A percentile compares a stretch with the other conserved stretches of the same genome.
phyloP scores from a whole-genome alignment of 192 early-diverging fungal genomes.

The Coemansia sp. region DNA sequence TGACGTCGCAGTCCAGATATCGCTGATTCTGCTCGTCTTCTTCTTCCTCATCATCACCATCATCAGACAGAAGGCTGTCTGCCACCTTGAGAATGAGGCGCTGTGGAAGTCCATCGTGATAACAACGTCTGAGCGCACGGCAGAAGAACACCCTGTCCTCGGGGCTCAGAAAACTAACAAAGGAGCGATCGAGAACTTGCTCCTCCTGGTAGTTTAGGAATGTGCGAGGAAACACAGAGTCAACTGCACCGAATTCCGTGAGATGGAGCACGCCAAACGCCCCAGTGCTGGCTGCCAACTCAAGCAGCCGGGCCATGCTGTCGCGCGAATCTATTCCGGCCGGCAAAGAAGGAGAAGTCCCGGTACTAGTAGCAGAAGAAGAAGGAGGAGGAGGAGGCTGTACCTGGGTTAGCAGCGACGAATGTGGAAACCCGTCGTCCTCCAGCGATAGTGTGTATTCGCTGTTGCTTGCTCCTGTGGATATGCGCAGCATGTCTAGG shows the following conservation, averaged over 20 bases:
- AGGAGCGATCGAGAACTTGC: slow-evolving; percentile 44
- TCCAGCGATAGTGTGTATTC: slow-evolving; percentile 45
- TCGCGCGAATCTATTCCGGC: slow-evolving; percentile 17
- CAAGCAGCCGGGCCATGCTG: slow-evolving; percentile 25
- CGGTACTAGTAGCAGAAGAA: background rate
- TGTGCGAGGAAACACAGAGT: slow-evolving; percentile 47
- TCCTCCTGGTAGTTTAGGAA: slow-evolving; percentile 41
- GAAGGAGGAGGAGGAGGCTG: background rate
- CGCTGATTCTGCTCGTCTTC: background rate
- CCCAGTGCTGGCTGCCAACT: slow-evolving; percentile 21
- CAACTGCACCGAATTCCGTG: slow-evolving; percentile 48
- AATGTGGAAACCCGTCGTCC: slow-evolving; percentile 48
- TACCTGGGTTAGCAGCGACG: slow-evolving; percentile 32
- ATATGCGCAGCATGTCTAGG: slow-evolving; percentile 26
- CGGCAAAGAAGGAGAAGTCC: background rate
- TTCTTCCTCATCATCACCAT: background rate
- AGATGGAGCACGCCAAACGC: slow-evolving; percentile 40
- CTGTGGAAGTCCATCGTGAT: slow-evolving; percentile 47
- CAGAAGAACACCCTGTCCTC: slow-evolving; percentile 48
- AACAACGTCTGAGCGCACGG: slow-evolving; percentile 35
- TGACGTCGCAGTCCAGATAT: slow-evolving; percentile 50
- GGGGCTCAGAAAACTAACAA: slow-evolving; percentile 38
- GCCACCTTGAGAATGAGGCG: slow-evolving; percentile 37
- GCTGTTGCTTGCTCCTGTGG: slow-evolving; percentile 1
- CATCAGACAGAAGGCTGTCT: background rate